Conservation (phyloP, 345 rosid genomes). For the Mallotus nudiflorus region DNA sequence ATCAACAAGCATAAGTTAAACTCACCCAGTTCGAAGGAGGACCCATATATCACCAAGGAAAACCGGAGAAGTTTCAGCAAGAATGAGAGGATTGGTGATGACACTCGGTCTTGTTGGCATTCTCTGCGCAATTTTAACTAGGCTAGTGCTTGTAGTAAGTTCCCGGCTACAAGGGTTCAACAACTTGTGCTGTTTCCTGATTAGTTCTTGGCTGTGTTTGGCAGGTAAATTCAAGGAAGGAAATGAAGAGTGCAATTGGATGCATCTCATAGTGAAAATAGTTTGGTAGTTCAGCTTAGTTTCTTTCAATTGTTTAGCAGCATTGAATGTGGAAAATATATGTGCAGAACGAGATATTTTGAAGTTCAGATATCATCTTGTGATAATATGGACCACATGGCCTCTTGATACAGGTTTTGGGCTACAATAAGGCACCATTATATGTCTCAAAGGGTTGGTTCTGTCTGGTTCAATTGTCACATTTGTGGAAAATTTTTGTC, state of each 20-base stretch:
- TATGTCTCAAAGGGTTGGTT: too few species aligned
- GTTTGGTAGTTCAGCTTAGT: not conserved
- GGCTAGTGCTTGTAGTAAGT: not conserved
- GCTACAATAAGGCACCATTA: too few species aligned
- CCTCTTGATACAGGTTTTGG: not conserved
- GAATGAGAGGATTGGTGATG: constrained; percentile 6
- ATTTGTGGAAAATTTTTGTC: too few species aligned
- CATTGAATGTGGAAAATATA: not conserved
- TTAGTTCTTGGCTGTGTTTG: not conserved
- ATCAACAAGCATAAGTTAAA: not conserved
- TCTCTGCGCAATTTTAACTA: constrained; percentile 1
- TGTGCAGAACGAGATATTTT: not conserved
- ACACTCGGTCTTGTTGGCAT: constrained; percentile 13
- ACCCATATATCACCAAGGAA: constrained; percentile 35
- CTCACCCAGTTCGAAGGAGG: constrained; percentile 43
- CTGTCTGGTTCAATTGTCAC: too few species aligned
- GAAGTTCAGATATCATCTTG: too few species aligned
- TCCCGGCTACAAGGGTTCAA: not conserved
- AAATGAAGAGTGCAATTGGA: constrained; percentile 13
- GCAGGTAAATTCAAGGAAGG: constrained; percentile 9
- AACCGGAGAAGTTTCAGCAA: constrained; percentile 29
- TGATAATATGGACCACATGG: not conserved
- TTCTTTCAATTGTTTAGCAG: not conserved
- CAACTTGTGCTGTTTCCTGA: not conserved
- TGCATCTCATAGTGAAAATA: constrained; percentile 11